Base-by-base conservation (phyloP, 1,139 yeast genomes). In the Candida labiduridarum region DNA sequence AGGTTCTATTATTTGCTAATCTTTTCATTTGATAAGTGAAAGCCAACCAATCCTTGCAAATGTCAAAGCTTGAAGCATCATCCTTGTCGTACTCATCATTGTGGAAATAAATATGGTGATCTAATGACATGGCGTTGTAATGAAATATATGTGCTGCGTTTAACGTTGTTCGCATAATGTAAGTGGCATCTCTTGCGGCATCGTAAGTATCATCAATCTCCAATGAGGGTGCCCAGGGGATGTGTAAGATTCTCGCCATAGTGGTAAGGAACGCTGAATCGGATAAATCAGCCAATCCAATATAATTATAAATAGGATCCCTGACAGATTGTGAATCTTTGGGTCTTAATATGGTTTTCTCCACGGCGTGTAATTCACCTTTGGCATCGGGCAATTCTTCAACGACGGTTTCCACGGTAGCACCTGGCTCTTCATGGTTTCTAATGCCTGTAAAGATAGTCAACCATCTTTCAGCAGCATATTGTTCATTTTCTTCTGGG, bases 81-180 rank as follows among this genome's bases (percentile, higher is more conserved):
- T 52, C 52, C 8, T 63, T 63, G 11, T 50, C 52, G 51, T 60
- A 59, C 16, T 67, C 65, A 45, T 66, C 68, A 31, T 54, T 53
- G 47, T 76, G 80, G 59, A 76, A 76, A 55, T 76, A 76, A 19
- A 76, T 65, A 54, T 76, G 80, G 56, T 76, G 81, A 55, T 76
- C 80, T 38, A 76, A 60, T 3, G 79, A 74, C 80, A 76, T 76
- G 31, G 80, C 80, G 52, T 72, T 72, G 60, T 76, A 76, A 56
- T 76, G 81, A 56, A 67, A 74, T 12, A 76, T 48, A 51, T 76
- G 81, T 42, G 74, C 54, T 6, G 69, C 68, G 53, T 76, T 76
- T 46, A 76, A 59, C 9, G 79, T 68, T 4, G 57, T 50, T n/a
- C 63, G 53, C 65, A 76, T 60, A 51, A 74, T 57, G 18, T 53